Conservation (phyloP, 331 rosid genomes). For the Malus hybrid region DNA sequence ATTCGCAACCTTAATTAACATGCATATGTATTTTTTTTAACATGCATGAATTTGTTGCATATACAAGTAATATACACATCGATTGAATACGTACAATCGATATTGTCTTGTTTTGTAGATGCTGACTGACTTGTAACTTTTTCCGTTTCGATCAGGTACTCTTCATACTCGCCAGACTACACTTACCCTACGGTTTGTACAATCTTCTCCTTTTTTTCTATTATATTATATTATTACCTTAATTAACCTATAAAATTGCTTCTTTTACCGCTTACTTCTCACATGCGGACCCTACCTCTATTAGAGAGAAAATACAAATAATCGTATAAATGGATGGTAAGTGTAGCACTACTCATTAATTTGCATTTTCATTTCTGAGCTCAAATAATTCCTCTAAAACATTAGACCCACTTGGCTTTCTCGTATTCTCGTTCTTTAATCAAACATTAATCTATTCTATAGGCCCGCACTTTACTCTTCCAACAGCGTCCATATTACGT, state of each 20-base stretch:
- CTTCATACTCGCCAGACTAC: conserved; percentile 92
- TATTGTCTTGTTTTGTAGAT: not conserved
- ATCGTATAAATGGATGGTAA: too few relatives aligned
- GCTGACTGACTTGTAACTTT: not conserved
- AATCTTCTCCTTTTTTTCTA: not conserved
- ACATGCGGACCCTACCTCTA: too few relatives aligned
- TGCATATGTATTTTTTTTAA: too few relatives aligned
- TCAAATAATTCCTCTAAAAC: too few relatives aligned
- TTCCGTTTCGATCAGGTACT: conserved; percentile 59
- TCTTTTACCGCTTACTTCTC: too few relatives aligned
- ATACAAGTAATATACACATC: not conserved
- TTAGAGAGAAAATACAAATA: too few relatives aligned
- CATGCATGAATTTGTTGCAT: not conserved
- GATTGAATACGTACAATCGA: not conserved
- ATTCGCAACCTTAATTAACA: not conserved
- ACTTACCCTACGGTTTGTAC: conserved; percentile 86
- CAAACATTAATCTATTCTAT: not conserved
- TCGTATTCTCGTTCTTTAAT: not conserved
- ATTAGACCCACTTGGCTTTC: not conserved
- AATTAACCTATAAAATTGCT: too few relatives aligned
- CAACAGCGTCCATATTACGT: not conserved
- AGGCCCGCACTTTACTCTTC: not conserved
- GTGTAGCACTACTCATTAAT: too few relatives aligned
- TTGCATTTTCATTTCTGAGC: too few relatives aligned
- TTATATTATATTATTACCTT: not conserved